Base-by-base conservation (phyloP, 1,139 yeast genomes). In the Debaryomyces udenii region DNA sequence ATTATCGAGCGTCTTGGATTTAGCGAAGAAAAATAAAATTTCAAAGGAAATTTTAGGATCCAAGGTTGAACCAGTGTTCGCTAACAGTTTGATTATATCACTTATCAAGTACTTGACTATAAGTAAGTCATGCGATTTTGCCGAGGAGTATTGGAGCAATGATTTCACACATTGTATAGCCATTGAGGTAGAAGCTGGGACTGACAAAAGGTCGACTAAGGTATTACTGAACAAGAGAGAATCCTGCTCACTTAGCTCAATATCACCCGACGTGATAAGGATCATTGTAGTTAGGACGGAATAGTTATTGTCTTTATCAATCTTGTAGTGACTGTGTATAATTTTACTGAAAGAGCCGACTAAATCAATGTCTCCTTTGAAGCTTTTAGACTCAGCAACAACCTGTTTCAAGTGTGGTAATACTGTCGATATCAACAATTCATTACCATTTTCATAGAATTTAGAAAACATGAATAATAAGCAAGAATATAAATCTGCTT, bases 401-500 rank as follows among this genome's bases (percentile, higher is more conserved):
- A 78, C 60, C n/a, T 68, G 69, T 54, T 81, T 83, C 56, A 84
- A 63, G 35, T 79, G 69, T 1, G 90, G 86, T 22, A 85, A 60
- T 13, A 81, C 58, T 5, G 75, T 62, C 0, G 84, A 75, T 24
- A 81, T 69, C 31, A 83, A 51, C 13, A 63, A 56, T 34, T 68
- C 72, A 43, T 76, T 72, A 20, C 67, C 63, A 38, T 69, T 69
- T 49, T 80, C 82, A 51, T 78, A 78, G 22, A 86, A 68, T 52
- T 77, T 72, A 5, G 86, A 81, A 47, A 85, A 76, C 6, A 84
- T 74, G 52, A 74, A 84, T 23, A 90, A 62, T 37, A 86, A 55
- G 52, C 95, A 84, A 0, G 93, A 76, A 55, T 80, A 80, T 31
- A 90, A 65, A 55, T 90, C 97, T 13, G 70, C 62, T 50, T 80